Percentiles rank a stretch among this genome's conserved stretches.
Evolutionary conservation across 495 filamentous ascomycete species (phyloP).

Genomic region (Lichina pygmaea): DNA sequence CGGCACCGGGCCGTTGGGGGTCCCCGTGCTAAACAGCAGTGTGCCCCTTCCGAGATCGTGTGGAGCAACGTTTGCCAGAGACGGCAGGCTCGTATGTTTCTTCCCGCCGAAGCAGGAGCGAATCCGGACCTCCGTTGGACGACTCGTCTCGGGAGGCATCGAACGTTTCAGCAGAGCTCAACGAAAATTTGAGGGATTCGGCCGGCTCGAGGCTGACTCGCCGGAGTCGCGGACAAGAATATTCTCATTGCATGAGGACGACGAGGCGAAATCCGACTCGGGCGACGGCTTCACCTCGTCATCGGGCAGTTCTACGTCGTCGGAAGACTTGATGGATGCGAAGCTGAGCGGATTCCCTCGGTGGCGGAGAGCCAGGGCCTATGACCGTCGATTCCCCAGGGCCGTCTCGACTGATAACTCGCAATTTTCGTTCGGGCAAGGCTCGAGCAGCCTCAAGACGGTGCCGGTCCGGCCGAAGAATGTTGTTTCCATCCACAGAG

Average conservation of each 20-base stretch:
- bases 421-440: conserved; percentile 25
- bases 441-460: conserved; percentile 9
- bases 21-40: conserved; percentile 42
- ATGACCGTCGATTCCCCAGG: conserved; percentile 12
- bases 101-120: conserved; percentile 63
- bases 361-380: conserved; percentile 21
- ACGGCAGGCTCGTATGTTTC: conserved; percentile 63
- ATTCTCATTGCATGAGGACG: conserved; percentile 21
- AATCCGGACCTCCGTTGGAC: conserved; percentile 31
- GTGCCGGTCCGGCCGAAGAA: conserved; percentile 18
- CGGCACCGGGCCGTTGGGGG: conserved; percentile 21
- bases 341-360: conserved; percentile 24
- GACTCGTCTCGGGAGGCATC: conserved; percentile 29
- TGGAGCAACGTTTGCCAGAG: conserved; percentile 48
- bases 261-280: conserved; percentile 22
- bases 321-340: conserved; percentile 21
- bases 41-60: conserved; percentile 51
- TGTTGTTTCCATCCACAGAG: conserved; percentile 40
- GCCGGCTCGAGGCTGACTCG: conserved; percentile 37
- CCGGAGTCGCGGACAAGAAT: conserved; percentile 21
- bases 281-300: conserved; percentile 39
- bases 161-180: conserved; percentile 31
- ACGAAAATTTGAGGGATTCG: conserved; percentile 67
- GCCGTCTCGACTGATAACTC: conserved; percentile 24
- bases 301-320: conserved; percentile 46